Conservation (phyloP, 208 protist genomes). For the Leishmania martiniquensis region DNA sequence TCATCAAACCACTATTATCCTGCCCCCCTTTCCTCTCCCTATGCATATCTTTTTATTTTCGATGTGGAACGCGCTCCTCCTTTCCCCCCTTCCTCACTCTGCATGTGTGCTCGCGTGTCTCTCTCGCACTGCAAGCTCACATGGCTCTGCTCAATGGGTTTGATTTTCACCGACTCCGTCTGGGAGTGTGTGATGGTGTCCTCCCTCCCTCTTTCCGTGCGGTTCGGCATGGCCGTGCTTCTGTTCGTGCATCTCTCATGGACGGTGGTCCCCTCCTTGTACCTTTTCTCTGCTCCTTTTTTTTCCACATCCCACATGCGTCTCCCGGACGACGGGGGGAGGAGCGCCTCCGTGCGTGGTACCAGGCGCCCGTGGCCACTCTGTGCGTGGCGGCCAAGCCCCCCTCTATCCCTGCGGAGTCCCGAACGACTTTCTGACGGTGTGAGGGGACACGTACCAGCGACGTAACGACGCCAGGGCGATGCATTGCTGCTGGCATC, state of each 20-base stretch:
- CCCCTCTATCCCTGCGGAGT: background rate
- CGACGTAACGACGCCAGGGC: too few relatives aligned
- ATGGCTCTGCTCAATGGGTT: background rate
- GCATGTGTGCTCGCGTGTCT: slow-evolving; percentile 4
- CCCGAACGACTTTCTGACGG: background rate
- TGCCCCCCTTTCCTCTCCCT: background rate
- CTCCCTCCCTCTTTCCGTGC: background rate
- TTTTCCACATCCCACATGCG: background rate
- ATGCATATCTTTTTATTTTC: background rate
- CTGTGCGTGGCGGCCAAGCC: background rate
- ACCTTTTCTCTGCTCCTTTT: slow-evolving; percentile 6
- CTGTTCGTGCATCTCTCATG: background rate
- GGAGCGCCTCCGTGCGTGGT: background rate
- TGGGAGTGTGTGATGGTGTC: background rate
- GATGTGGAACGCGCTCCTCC: background rate
- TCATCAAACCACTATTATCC: background rate
- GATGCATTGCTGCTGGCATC: too few relatives aligned
- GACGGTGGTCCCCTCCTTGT: too few relatives aligned
- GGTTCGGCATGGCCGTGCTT: too few relatives aligned
- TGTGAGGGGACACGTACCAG: background rate
- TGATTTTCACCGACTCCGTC: background rate
- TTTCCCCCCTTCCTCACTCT: background rate
- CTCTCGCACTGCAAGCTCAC: slow-evolving; percentile 4
- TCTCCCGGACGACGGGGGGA: background rate
- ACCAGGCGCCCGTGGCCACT: background rate